Evolutionary conservation across 305 asterid genomes (phyloP).

Genomic region (Fraxinus sp.): DNA sequence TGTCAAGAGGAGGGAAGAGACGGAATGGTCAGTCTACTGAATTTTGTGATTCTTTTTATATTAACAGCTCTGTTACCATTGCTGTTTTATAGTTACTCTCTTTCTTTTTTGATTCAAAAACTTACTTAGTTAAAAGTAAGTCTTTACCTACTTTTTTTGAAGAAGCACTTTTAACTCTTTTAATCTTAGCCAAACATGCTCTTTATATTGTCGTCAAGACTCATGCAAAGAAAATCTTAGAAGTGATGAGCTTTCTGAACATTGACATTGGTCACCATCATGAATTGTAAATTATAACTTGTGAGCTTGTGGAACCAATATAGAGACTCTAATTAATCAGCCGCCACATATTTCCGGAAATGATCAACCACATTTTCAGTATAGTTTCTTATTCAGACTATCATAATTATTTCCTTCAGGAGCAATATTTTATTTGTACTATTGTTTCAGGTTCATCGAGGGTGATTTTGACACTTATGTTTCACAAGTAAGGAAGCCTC

Average conservation of each 20-base stretch:
- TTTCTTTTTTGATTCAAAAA: not conserved
- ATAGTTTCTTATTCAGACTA: not conserved
- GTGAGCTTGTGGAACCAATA: not conserved
- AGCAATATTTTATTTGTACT: constrained; percentile 11
- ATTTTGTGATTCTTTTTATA: not conserved
- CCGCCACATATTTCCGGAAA: not conserved
- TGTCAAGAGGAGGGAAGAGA: constrained; percentile 76
- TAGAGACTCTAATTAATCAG: not conserved
- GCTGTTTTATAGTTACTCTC: not conserved
- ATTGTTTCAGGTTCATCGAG: constrained; percentile 73
- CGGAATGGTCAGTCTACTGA: constrained; percentile 68
- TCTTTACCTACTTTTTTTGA: not conserved
- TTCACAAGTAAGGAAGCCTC: constrained; percentile 66
- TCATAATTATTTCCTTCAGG: not conserved
- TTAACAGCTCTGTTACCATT: not conserved
- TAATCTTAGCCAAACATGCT: not conserved
- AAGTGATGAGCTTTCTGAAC: not conserved
- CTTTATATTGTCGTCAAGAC: not conserved
- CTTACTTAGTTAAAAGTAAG: not conserved
- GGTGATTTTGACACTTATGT: constrained; percentile 78
- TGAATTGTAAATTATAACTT: not conserved
- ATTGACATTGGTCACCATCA: not conserved
- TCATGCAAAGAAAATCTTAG: constrained; percentile 4
- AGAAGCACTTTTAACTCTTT: not conserved
- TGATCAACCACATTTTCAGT: not conserved